Conservation (phyloP, 345 rosid genomes). For the Kernera saxatilis region DNA sequence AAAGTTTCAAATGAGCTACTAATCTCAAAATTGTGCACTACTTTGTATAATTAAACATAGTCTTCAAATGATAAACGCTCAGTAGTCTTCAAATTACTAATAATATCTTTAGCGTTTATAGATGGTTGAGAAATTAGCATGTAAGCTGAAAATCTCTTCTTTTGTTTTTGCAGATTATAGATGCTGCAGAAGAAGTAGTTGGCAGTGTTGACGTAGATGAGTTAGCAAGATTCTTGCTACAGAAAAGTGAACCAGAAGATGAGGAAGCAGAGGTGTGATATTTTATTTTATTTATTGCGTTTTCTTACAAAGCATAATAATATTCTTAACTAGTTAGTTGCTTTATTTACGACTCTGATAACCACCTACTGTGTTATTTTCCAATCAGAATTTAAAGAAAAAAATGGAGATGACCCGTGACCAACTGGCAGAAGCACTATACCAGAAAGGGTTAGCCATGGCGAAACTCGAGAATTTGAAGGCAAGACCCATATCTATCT, state of each 20-base stretch:
- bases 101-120: neutral
- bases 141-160: conserved; percentile 9
- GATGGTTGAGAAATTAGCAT: neutral
- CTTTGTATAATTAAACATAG: neutral
- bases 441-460: conserved; percentile 82
- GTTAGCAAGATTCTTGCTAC: conserved; percentile 57
- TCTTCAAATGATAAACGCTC: neutral
- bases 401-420: conserved; percentile 83
- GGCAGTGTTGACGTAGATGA: conserved; percentile 75
- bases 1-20: conserved; percentile 16
- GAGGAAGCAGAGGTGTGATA: conserved; percentile 75
- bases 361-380: neutral
- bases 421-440: conserved; percentile 77
- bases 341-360: neutral
- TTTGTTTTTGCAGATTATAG: conserved; percentile 50
- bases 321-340: neutral
- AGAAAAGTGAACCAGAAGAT: conserved; percentile 85
- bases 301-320: neutral
- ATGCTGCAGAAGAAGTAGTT: conserved; percentile 72
- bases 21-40: neutral
- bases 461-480: conserved; percentile 55
- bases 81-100: neutral
- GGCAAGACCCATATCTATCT: conserved; percentile 29
- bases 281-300: neutral
- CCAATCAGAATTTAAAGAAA: conserved; percentile 50